Base-by-base conservation (phyloP, 169 alveolate genomes). In the Plasmodium berghei region DNA sequence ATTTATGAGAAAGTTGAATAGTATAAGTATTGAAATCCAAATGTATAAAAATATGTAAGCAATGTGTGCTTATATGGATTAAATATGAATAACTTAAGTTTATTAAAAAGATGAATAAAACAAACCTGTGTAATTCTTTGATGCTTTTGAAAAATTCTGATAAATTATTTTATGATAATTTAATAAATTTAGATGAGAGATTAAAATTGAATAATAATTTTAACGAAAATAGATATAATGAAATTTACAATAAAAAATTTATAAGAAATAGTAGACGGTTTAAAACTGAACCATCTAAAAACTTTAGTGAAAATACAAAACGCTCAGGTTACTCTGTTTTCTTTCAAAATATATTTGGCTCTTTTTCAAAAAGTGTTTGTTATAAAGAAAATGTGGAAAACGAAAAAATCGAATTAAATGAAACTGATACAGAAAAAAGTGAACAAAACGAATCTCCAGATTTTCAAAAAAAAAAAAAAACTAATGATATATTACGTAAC, bases 211-310 rank as follows among this genome's bases (percentile, higher is more conserved):
- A 80, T 67, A 46, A 80, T 28, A 80, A 80, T 46, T 80, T 80
- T 62, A 67, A 80, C n/a, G 90, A 80, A 20, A 80, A 80, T 28
- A 49, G 55, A 52, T 80, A 80, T 80, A 83, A 80, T 14, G 26
- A 66, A 16, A 20, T 26, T 16, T 52, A 9, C 12, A 28, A 28
- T 42, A 58, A 80, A 16, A 80, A 24, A 5, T 80, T 52, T 49
- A 8, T 71, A 24, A 66, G 90, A 34, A 80, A 40, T 80, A 83
- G 45, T 22, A 67, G 90, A 40, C 59, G 83, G 52, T 83, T 83
- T 40, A 83, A 83, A 48, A 83, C 90, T 1, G 90, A 83, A 14
- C 90, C 90, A 5, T 72, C 90, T 6, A 66, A 83, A 42, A 42
- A 6, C 10, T 22, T 83, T 2, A 22, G 55, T 58, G 72, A 77